phyloP scores from a whole-genome alignment of 345 rosid species.

The Brassica napus region DNA sequence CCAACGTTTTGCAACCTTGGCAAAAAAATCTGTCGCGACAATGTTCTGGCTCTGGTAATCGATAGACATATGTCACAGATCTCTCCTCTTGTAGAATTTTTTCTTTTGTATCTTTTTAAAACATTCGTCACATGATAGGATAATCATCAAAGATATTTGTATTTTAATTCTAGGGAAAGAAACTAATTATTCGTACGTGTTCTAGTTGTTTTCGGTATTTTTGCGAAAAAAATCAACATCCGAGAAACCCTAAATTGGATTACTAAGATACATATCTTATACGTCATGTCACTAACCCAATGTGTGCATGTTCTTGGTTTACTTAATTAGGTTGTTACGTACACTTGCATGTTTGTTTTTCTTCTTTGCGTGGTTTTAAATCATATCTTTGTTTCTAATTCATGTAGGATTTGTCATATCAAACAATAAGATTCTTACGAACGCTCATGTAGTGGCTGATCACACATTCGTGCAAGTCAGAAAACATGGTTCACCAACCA shows the following conservation, averaged over 20 bases:
- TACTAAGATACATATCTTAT: not conserved
- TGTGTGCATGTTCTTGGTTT: not conserved
- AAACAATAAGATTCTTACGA: constrained; percentile 63
- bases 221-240: not conserved
- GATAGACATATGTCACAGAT: not conserved
- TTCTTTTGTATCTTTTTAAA: too few relatives aligned
- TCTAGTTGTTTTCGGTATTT: not conserved
- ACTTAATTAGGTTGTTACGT: not conserved
- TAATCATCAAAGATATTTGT: not conserved
- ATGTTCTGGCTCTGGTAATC: constrained; percentile 66
- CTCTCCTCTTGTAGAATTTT: not conserved
- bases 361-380: not conserved
- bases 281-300: not conserved
- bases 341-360: not conserved
- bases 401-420: constrained; percentile 40
- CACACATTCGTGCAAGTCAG: constrained; percentile 70
- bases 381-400: not conserved
- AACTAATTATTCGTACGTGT: not conserved
- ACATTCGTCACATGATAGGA: not conserved
- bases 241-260: not conserved
- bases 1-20: constrained; percentile 68
- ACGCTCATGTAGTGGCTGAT: constrained; percentile 84
- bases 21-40: constrained; percentile 66
- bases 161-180: not conserved
- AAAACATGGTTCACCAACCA: constrained; percentile 72